Evolutionary conservation across 805 yeast genomes (phyloP).

Genomic region (Pichia nanzhaoensis): DNA sequence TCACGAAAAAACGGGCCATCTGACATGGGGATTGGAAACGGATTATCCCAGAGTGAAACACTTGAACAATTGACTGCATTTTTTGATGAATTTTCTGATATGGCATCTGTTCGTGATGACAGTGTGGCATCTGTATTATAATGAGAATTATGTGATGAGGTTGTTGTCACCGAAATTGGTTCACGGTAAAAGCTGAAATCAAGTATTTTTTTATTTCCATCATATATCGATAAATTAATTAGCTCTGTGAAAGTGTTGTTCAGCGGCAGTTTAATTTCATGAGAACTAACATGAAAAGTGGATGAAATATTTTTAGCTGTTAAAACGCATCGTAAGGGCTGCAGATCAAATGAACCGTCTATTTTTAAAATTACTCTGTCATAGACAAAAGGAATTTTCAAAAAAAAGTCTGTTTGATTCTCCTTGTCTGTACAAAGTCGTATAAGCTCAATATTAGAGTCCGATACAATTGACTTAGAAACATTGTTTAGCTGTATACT

Average conservation of each 20-base stretch:
- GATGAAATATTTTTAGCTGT: not conserved
- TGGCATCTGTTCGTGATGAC: not conserved
- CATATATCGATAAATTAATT: not conserved
- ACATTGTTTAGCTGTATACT: conserved; percentile 1
- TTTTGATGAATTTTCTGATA: too few relatives aligned
- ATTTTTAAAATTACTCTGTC: conserved; percentile 5
- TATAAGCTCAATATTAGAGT: not conserved
- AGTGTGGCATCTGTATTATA: not conserved
- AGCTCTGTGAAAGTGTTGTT: not conserved
- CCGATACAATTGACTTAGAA: not conserved
- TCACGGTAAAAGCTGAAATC: conserved; percentile 6
- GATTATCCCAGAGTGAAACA: conserved; percentile 10
- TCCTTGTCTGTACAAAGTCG: not conserved
- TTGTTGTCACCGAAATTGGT: not conserved
- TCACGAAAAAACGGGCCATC: conserved; percentile 34
- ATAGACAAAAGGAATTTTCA: conserved; percentile 4
- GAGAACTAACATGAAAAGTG: not conserved
- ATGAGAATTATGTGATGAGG: not conserved
- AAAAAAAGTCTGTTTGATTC: not conserved
- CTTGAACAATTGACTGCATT: not conserved
- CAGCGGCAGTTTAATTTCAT: conserved; percentile 7
- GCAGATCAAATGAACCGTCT: not conserved
- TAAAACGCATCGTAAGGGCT: conserved; percentile 1
- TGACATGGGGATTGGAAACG: conserved; percentile 27
- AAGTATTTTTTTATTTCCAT: not conserved